phyloP scores from a whole-genome alignment of 148 eudicot species.

The Fagopyrum tataricum region DNA sequence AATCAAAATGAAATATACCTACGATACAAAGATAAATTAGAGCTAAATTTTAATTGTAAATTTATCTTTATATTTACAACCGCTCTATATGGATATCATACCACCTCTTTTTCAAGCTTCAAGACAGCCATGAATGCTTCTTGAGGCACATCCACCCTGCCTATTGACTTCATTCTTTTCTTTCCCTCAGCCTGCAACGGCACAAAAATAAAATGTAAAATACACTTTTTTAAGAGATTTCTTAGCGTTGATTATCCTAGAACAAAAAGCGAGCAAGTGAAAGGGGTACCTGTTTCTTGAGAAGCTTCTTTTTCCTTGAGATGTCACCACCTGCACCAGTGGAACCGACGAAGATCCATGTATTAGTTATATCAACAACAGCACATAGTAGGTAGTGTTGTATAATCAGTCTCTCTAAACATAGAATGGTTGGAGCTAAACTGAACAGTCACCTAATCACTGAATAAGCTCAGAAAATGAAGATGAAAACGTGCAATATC shows the following conservation, averaged over 20 bases:
- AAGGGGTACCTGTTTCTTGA: constrained; percentile 70
- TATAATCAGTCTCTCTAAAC: background rate
- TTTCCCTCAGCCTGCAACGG: constrained; percentile 85
- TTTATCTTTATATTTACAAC: constrained; percentile 15
- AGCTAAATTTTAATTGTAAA: background rate
- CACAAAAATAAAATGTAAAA: background rate
- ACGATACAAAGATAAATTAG: background rate
- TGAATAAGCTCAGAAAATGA: background rate
- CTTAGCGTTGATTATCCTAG: background rate
- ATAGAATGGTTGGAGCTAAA: background rate
- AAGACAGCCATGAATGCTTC: constrained; percentile 99
- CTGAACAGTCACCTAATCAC: background rate
- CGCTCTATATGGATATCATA: constrained; percentile 32
- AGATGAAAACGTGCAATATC: background rate
- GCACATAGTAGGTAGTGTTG: background rate
- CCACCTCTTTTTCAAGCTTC: constrained; percentile 93
- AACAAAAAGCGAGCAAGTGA: background rate
- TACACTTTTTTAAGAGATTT: background rate
- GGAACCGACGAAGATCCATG: background rate
- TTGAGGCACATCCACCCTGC: constrained; percentile 92
- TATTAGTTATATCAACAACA: background rate
- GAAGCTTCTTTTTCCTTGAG: constrained; percentile 88
- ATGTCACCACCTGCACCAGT: constrained; percentile 78
- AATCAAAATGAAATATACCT: background rate
- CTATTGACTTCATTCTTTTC: constrained; percentile 95